phyloP scores from a whole-genome alignment of 2,329 filamentous ascomycete genomes.

The Aspergillaceae sp. region DNA sequence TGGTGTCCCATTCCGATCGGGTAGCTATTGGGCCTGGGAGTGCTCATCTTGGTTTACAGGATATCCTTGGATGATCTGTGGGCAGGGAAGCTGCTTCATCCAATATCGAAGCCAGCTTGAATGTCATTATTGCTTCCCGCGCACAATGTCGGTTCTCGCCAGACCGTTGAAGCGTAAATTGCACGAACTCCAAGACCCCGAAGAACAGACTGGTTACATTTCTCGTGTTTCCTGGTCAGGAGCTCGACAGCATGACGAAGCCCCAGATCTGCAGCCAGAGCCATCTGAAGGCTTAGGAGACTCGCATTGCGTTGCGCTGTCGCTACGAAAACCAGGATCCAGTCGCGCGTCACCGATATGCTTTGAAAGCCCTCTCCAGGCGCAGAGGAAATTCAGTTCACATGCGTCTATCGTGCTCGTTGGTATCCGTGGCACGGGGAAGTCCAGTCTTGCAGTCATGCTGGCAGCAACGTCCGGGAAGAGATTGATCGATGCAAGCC shows the following conservation, averaged over 20 bases:
- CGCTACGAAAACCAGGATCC: constrained; percentile 20
- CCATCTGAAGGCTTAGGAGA: constrained; percentile 13
- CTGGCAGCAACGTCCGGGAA: constrained; percentile 62
- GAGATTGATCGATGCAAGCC: constrained; percentile 61
- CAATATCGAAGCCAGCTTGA: not conserved
- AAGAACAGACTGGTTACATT: constrained; percentile 9
- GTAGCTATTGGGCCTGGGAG: no score
- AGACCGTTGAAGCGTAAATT: constrained; percentile 26
- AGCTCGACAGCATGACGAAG: constrained; percentile 1
- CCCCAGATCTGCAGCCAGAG: constrained; percentile 11
- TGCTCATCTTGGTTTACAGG: no score
- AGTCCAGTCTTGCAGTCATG: constrained; percentile 67
- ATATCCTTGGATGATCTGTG: not conserved
- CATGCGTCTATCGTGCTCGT: constrained; percentile 65
- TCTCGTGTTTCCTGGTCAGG: not conserved
- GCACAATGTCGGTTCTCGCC: constrained; percentile 24
- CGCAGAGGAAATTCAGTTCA: constrained; percentile 39
- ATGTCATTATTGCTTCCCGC: not conserved
- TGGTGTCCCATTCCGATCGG: no score
- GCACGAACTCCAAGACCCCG: constrained; percentile 15
- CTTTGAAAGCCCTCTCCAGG: constrained; percentile 20
- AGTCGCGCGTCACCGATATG: constrained; percentile 19
- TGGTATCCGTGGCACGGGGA: constrained; percentile 65
- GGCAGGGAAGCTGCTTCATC: not conserved
- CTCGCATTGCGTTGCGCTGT: constrained; percentile 8